phyloP scores from a whole-genome alignment of 2,329 filamentous ascomycete genomes.

The Epichloe sp. region DNA sequence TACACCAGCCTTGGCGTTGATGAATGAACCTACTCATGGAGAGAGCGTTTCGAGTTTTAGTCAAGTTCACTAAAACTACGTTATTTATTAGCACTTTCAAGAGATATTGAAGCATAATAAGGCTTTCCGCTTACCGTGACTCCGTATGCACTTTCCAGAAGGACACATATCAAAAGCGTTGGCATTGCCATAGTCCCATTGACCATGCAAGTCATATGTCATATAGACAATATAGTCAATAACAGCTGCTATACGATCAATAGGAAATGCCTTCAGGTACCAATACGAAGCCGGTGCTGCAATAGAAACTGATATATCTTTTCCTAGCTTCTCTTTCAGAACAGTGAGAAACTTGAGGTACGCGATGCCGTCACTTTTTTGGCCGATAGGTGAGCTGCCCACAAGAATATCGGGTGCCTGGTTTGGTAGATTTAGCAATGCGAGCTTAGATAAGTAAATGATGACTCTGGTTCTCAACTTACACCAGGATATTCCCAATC shows the following conservation, averaged over 20 bases:
- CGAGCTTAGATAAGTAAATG: too few relatives aligned
- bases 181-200: slow-evolving; percentile 13
- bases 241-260: slow-evolving; percentile 12
- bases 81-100: too few relatives aligned
- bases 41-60: slow-evolving; percentile 17
- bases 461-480: neutral
- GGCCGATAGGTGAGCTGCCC: too few relatives aligned
- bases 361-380: neutral
- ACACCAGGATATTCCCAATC: slow-evolving; percentile 28
- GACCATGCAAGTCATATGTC: slow-evolving; percentile 19
- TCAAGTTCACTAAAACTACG: slow-evolving; percentile 4
- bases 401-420: too few relatives aligned
- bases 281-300: slow-evolving; percentile 20
- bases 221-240: slow-evolving; percentile 23
- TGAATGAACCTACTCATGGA: slow-evolving; percentile 8
- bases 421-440: too few relatives aligned
- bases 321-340: slow-evolving; percentile 1
- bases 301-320: slow-evolving; percentile 16
- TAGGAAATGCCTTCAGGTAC: slow-evolving; percentile 20
- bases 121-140: neutral
- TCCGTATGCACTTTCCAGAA: neutral
- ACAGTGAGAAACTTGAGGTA: neutral
- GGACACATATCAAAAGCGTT: slow-evolving; percentile 2
- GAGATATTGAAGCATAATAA: too few relatives aligned
- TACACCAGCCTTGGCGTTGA: too few relatives aligned